These are phyloP conservation scores for Russula brevipes DNA, from an alignment of 768 basidiomycete species.

Conservation along the genomic window DNA sequence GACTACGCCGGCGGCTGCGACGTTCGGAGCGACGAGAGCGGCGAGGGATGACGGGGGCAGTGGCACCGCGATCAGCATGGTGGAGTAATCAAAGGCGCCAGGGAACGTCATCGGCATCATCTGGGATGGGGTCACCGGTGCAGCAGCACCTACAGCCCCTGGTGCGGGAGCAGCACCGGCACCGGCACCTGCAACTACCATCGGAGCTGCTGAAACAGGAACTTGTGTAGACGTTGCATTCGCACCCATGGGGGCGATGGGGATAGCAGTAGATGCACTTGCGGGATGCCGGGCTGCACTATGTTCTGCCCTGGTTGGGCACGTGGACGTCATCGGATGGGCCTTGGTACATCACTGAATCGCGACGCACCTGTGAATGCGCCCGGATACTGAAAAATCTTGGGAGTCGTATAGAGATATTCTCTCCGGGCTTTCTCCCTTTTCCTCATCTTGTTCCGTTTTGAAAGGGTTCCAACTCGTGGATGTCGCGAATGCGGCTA, in stretches of 20 bases:
- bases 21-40: slow-evolving; percentile 10
- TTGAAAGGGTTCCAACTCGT: slow-evolving; percentile 22
- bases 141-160: background rate
- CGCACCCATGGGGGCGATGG: background rate
- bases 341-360: background rate
- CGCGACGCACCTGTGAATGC: slow-evolving; percentile 10
- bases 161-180: background rate
- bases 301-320: slow-evolving; percentile 17
- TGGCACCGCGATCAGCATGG: background rate
- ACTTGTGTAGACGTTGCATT: background rate
- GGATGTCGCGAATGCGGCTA: background rate
- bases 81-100: background rate
- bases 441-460: slow-evolving; percentile 16
- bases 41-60: slow-evolving; percentile 1
- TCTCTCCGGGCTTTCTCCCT: slow-evolving; percentile 18
- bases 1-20: slow-evolving; percentile 10
- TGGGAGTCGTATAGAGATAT: slow-evolving; percentile 22
- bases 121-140: slow-evolving; percentile 5
- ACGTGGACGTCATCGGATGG: background rate
- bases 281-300: slow-evolving; percentile 12
- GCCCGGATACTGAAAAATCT: slow-evolving; percentile 21
- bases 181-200: background rate
- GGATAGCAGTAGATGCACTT: slow-evolving; percentile 8
- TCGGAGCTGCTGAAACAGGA: background rate
- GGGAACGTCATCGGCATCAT: slow-evolving; percentile 5